Conservation (phyloP, 78 protist species). For the Fonticula alba region DNA sequence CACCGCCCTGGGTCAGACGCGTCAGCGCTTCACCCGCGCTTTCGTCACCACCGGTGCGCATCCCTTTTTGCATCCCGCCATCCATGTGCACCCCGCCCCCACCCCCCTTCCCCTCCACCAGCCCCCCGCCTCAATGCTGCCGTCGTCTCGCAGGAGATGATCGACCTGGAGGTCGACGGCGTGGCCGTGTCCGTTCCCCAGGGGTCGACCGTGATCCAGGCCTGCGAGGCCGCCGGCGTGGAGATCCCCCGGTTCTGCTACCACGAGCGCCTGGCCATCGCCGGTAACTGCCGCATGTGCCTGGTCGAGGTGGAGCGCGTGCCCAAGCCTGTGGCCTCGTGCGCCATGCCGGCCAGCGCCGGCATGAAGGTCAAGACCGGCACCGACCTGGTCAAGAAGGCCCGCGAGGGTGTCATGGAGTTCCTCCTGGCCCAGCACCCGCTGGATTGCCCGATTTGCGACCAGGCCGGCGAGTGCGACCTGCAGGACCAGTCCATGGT, state of each 20-base stretch:
- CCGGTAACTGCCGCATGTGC: constrained; percentile 83
- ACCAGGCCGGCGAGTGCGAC: constrained; percentile 68
- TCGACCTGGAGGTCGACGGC: constrained; percentile 14
- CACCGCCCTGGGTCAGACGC: too few species aligned
- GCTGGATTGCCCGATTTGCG: constrained; percentile 61
- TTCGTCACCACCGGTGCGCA: too few species aligned
- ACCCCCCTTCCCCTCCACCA: too few species aligned
- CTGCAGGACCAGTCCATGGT: constrained; percentile 45
- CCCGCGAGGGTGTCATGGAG: constrained; percentile 68
- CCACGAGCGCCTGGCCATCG: constrained; percentile 55
- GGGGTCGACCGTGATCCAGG: constrained; percentile 27
- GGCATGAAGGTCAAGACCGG: constrained; percentile 45
- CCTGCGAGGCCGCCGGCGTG: constrained; percentile 35
- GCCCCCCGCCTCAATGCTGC: too few species aligned
- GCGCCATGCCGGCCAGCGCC: constrained; percentile 55
- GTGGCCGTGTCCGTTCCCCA: constrained; percentile 1
- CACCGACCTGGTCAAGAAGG: constrained; percentile 41
- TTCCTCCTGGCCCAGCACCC: constrained; percentile 59
- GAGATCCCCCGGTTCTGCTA: constrained; percentile 68
- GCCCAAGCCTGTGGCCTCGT: constrained; percentile 57
- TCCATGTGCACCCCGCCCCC: too few species aligned
- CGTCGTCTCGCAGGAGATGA: too few species aligned
- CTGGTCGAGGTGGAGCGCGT: constrained; percentile 56
- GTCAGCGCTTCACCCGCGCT: too few species aligned
- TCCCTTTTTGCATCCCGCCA: too few species aligned